Evolutionary conservation across 495 filamentous ascomycete species (phyloP).

Genomic region (Neurospora sp.): DNA sequence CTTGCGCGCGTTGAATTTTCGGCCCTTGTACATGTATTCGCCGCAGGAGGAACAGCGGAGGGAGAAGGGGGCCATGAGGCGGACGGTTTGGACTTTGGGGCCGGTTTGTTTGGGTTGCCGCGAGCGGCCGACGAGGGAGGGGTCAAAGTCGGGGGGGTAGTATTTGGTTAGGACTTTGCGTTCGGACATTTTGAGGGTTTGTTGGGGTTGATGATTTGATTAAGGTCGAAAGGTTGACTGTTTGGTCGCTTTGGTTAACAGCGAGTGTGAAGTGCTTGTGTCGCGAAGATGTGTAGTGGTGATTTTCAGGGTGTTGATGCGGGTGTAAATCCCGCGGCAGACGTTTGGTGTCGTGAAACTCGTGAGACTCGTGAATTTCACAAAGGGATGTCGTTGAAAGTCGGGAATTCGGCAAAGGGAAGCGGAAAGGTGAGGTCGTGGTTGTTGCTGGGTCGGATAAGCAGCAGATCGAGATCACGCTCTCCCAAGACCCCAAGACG

Average conservation of each 20-base stretch:
- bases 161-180: constrained; percentile 78
- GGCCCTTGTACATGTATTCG: constrained; percentile 94
- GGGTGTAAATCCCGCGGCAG: neutral
- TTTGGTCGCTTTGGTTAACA: neutral
- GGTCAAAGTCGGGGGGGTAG: constrained; percentile 97
- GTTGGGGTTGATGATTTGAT: neutral
- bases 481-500: neutral
- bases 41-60: constrained; percentile 90
- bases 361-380: neutral
- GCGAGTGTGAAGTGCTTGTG: neutral
- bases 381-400: neutral
- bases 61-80: constrained; percentile 92
- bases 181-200: constrained; percentile 65
- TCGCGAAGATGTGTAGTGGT: neutral
- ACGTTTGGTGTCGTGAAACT: neutral
- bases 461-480: neutral
- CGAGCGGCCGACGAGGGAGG: constrained; percentile 61
- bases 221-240: neutral
- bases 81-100: constrained; percentile 76
- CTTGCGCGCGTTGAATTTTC: constrained; percentile 96
- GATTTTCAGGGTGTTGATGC: neutral
- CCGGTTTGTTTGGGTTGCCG: constrained; percentile 58
- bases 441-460: neutral
- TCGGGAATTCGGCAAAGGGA: neutral
- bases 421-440: neutral